Evolutionary conservation across 805 yeast species (phyloP).

Genomic region (Lachancea lanzarotensis): DNA sequence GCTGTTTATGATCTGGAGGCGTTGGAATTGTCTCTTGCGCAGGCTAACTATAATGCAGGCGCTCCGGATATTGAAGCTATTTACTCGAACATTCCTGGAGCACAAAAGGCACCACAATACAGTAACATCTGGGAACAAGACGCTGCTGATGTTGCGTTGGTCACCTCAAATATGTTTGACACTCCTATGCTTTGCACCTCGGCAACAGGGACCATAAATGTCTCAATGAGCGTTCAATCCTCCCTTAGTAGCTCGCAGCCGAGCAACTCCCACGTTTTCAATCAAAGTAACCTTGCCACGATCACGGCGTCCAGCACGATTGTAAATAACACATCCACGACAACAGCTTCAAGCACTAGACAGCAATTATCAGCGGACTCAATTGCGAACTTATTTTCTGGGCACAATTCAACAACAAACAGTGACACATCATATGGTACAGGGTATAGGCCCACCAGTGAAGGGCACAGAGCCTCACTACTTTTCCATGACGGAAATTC

Average conservation of each 20-base stretch:
- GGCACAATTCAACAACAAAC: too few relatives aligned
- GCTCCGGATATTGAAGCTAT: constrained; percentile 43
- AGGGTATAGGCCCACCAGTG: too few relatives aligned
- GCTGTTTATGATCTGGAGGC: constrained; percentile 52
- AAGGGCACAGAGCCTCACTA: too few relatives aligned
- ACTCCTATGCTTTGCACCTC: background rate
- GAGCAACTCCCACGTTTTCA: too few relatives aligned
- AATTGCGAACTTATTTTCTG: too few relatives aligned
- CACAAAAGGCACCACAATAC: constrained; percentile 41
- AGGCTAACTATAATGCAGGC: constrained; percentile 33
- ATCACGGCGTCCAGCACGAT: too few relatives aligned
- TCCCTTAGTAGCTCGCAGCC: background rate
- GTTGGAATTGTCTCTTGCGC: constrained; percentile 42
- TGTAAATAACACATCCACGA: too few relatives aligned
- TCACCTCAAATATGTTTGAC: constrained; percentile 5
- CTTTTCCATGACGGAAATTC: too few relatives aligned
- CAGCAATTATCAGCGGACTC: too few relatives aligned
- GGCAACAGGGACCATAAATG: background rate
- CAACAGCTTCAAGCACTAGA: too few relatives aligned
- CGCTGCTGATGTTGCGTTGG: constrained; percentile 3
- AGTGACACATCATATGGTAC: too few relatives aligned
- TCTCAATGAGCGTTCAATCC: background rate
- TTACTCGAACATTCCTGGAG: constrained; percentile 41
- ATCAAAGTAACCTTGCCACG: too few relatives aligned
- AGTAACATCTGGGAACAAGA: constrained; percentile 32